A percentile compares a stretch with the other conserved stretches of the same genome.
Conservation (phyloP, 495 filamentous ascomycete species). For the Aspergillus carlsbadensis region DNA sequence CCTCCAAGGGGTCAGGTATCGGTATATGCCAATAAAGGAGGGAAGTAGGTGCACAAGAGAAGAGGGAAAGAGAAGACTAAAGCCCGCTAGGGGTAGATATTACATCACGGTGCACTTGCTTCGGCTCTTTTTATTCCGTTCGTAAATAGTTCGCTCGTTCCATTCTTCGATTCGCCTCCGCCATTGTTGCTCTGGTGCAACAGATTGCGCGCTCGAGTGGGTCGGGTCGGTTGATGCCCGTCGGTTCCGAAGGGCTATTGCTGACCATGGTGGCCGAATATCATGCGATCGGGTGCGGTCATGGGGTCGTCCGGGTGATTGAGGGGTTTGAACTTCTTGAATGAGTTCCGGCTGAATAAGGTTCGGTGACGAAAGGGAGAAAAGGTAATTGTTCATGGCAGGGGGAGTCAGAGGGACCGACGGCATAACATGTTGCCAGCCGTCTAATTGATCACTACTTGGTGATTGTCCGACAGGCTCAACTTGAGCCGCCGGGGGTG, state of each 20-base stretch:
- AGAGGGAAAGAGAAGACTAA: not conserved
- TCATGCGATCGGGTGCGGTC: conserved; percentile 24
- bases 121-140: conserved; percentile 32
- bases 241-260: conserved; percentile 22
- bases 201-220: conserved; percentile 29
- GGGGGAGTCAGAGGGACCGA: conserved; percentile 16
- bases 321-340: not conserved
- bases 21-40: conserved; percentile 9
- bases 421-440: conserved; percentile 18
- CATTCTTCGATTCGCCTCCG: conserved; percentile 44
- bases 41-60: not conserved
- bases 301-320: not conserved
- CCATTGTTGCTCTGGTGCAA: conserved; percentile 41
- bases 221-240: conserved; percentile 42
- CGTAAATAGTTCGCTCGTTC: conserved; percentile 44
- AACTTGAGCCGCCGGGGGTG: not conserved
- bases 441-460: not conserved
- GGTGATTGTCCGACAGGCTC: not conserved
- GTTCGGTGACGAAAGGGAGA: conserved; percentile 42
- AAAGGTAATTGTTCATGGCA: conserved; percentile 31
- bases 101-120: conserved; percentile 45
- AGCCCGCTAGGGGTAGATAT: not conserved
- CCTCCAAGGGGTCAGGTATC: not conserved
- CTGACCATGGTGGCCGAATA: conserved; percentile 5
- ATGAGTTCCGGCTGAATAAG: conserved; percentile 24